Evolutionary conservation across 805 yeast species (phyloP).

Genomic region (Myxozyma lipomycoides): DNA sequence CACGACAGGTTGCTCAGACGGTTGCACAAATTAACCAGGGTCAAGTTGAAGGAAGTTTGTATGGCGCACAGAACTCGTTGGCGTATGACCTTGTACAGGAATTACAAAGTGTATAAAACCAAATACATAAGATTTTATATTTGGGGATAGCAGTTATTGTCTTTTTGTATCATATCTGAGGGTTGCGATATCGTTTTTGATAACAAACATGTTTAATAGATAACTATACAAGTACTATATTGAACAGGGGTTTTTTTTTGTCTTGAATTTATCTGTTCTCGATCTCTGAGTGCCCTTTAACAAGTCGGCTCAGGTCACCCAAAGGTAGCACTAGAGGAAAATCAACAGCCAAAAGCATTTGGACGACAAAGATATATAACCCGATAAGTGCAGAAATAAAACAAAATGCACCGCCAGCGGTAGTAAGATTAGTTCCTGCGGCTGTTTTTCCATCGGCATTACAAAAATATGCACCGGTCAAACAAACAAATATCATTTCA

Average conservation of each 20-base stretch:
- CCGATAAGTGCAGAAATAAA: slow-evolving; percentile 22
- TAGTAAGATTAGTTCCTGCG: slow-evolving; percentile 7
- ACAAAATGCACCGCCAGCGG: slow-evolving; percentile 25
- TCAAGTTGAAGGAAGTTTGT: background rate
- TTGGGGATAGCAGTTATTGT: too few species aligned
- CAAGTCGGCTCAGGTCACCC: slow-evolving; percentile 13
- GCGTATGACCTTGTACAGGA: slow-evolving; percentile 7
- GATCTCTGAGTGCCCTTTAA: background rate
- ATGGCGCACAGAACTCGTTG: slow-evolving; percentile 2
- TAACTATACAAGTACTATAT: too few species aligned
- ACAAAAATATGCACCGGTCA: slow-evolving; percentile 21
- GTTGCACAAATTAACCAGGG: background rate
- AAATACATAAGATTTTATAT: too few species aligned
- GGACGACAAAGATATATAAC: slow-evolving; percentile 23
- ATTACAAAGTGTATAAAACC: background rate
- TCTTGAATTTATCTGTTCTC: background rate
- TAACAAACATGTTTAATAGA: background rate
- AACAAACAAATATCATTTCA: slow-evolving; percentile 13
- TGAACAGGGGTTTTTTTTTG: background rate
- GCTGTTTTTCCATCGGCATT: slow-evolving; percentile 4
- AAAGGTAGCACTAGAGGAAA: slow-evolving; percentile 26
- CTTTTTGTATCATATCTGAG: background rate
- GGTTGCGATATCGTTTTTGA: background rate
- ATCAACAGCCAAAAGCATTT: slow-evolving; percentile 26
- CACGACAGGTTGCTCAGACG: slow-evolving; percentile 4